These are phyloP conservation scores for Aspergillus oerlinghausenensis DNA, from an alignment of 2,329 filamentous ascomycete species.

Conservation along the genomic window DNA sequence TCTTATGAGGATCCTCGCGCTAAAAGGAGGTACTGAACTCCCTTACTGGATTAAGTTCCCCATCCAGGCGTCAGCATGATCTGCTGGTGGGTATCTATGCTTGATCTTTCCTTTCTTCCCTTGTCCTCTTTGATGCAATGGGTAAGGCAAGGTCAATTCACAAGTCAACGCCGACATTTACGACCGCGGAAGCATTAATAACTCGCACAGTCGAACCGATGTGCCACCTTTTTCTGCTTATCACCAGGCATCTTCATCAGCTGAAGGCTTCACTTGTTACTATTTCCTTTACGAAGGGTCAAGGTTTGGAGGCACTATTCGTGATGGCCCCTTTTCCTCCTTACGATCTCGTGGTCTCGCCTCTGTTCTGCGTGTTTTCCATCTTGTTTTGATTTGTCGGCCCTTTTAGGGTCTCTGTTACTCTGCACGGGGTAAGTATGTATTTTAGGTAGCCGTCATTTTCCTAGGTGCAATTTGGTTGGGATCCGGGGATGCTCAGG, in stretches of 20 bases:
- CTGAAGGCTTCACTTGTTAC: not conserved
- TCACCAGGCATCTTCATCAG: constrained; percentile 4
- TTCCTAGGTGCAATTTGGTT: constrained; percentile 15
- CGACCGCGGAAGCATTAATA: not conserved
- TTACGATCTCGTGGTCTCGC: constrained; percentile 20
- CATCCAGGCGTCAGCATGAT: constrained; percentile 24
- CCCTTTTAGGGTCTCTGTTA: constrained; percentile 26
- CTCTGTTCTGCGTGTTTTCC: constrained; percentile 15
- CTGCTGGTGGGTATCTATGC: constrained; percentile 44
- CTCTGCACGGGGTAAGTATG: constrained; percentile 40
- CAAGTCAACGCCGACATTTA: not conserved
- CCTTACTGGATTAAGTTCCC: constrained; percentile 9
- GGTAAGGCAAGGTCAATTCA: constrained; percentile 29
- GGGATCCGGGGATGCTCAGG: constrained; percentile 26
- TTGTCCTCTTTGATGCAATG: constrained; percentile 26
- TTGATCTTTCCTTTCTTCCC: constrained; percentile 22
- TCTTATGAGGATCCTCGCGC: constrained; percentile 70
- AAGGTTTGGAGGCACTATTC: not conserved
- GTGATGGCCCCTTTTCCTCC: constrained; percentile 20
- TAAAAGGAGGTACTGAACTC: constrained; percentile 54
- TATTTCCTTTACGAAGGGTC: not conserved
- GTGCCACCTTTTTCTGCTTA: not conserved
- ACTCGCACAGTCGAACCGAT: constrained; percentile 18
- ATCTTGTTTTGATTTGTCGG: constrained; percentile 15
- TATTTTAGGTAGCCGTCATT: constrained; percentile 34